Conservation (phyloP, 1,284 basidiomycete genomes). For the Boletus semigastroideus region DNA sequence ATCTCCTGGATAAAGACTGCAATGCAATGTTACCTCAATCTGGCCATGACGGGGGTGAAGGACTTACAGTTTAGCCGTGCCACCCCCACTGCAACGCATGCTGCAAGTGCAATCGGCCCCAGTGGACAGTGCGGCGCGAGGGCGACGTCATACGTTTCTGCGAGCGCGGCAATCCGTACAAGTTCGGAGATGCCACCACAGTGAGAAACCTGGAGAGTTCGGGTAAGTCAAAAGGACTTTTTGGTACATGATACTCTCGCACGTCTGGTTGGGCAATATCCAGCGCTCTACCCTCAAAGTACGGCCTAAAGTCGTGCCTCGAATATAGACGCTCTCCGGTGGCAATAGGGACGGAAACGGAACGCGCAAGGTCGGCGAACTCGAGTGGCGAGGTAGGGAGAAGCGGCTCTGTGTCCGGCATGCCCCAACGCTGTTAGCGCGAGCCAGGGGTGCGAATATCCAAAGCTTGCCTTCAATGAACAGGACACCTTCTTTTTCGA, state of each 20-base stretch:
- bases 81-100: conserved; percentile 60
- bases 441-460: neutral
- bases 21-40: neutral
- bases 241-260: conserved; percentile 12
- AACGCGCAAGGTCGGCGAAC: conserved; percentile 61
- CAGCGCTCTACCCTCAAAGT: conserved; percentile 65
- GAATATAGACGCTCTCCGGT: conserved; percentile 74
- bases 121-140: conserved; percentile 64
- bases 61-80: conserved; percentile 54
- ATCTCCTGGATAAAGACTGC: conserved; percentile 66
- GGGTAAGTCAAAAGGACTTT: no score
- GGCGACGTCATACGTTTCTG: conserved; percentile 67
- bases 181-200: conserved; percentile 77
- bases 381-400: conserved; percentile 68
- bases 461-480: conserved; percentile 62
- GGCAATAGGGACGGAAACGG: conserved; percentile 67
- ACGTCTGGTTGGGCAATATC: conserved; percentile 80
- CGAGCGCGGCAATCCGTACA: conserved; percentile 65
- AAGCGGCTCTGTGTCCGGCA: conserved; percentile 38
- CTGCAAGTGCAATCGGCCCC: conserved; percentile 74
- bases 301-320: conserved; percentile 69
- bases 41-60: neutral
- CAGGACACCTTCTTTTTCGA: conserved; percentile 66
- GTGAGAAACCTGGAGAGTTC: conserved; percentile 52
- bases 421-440: neutral